Evolutionary conservation across 371 early-diverging fungal genomes (phyloP).

Genomic region (Syncephalastrum monosporum): DNA sequence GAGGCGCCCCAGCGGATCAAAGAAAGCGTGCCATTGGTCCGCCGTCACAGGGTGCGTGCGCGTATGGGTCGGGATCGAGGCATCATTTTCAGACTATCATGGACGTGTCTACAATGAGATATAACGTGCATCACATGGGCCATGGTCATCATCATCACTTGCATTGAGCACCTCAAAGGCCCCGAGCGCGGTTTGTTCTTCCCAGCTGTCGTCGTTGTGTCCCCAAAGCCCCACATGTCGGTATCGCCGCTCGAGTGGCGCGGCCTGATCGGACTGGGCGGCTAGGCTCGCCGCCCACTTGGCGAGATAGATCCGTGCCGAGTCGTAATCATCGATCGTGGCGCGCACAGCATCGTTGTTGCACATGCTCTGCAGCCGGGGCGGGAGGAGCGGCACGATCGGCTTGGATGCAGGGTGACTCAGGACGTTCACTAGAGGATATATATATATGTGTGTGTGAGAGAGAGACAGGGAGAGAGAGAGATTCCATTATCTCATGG

Average conservation of each 20-base stretch:
- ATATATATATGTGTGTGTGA: background rate
- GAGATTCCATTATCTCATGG: too few species aligned
- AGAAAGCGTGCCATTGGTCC: slow-evolving; percentile 73
- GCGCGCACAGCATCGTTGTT: slow-evolving; percentile 44
- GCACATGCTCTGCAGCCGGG: slow-evolving; percentile 43
- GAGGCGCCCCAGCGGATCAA: slow-evolving; percentile 64
- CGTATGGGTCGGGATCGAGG: slow-evolving; percentile 47
- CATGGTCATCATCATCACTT: slow-evolving; percentile 6
- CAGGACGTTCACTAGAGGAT: slow-evolving; percentile 42
- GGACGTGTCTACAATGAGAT: background rate
- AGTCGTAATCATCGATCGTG: slow-evolving; percentile 79
- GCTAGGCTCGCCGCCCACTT: slow-evolving; percentile 78
- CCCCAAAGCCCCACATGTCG: slow-evolving; percentile 49
- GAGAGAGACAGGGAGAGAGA: too few species aligned
- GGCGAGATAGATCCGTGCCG: slow-evolving; percentile 82
- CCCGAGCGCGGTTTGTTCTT: slow-evolving; percentile 46
- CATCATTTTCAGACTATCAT: slow-evolving; percentile 36
- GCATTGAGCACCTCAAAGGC: slow-evolving; percentile 50
- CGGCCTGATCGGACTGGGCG: slow-evolving; percentile 35
- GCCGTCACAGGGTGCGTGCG: slow-evolving; percentile 64
- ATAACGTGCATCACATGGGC: background rate
- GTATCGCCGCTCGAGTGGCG: slow-evolving; percentile 31
- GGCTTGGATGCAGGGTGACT: slow-evolving; percentile 80
- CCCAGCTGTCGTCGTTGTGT: slow-evolving; percentile 33
- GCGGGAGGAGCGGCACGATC: slow-evolving; percentile 74